Evolutionary conservation across 164 flowering plant genomes (phyloP).

Genomic region (Echeveria elegans): DNA sequence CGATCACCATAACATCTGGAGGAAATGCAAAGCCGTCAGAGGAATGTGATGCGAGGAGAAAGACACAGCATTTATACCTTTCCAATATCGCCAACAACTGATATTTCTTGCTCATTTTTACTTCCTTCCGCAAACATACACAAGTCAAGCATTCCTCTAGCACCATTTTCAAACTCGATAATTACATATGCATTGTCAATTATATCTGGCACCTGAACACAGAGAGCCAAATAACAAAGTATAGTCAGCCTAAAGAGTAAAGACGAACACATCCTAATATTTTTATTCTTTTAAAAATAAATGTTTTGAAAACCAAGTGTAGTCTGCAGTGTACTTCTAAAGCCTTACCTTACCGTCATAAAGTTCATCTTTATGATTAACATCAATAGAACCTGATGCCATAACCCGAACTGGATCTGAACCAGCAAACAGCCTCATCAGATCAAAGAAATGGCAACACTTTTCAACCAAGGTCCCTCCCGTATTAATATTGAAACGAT

Average conservation of each 20-base stretch:
- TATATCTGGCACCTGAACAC: slow-evolving; percentile 79
- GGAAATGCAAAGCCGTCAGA: not conserved
- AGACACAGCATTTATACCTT: slow-evolving; percentile 38
- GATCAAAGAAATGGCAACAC: slow-evolving; percentile 98
- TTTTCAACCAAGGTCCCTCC: slow-evolving; percentile 98
- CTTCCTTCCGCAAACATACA: slow-evolving; percentile 99
- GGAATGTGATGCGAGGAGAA: not conserved
- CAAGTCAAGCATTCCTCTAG: slow-evolving; percentile 86
- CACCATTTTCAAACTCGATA: slow-evolving; percentile 81
- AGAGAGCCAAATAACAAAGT: slow-evolving; percentile 1
- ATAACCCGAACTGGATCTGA: slow-evolving; percentile 86
- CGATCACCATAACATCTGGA: not conserved
- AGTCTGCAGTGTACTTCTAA: not conserved
- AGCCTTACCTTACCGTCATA: slow-evolving; percentile 85
- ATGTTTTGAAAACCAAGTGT: not conserved
- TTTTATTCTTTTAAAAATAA: not conserved
- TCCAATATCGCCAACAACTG: slow-evolving; percentile 81
- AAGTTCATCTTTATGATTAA: slow-evolving; percentile 89
- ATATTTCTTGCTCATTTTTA: slow-evolving; percentile 96
- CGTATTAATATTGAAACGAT: slow-evolving; percentile 76
- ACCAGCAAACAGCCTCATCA: slow-evolving; percentile 82
- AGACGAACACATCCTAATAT: not conserved
- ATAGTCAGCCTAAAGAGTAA: not conserved
- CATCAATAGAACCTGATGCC: slow-evolving; percentile 96
- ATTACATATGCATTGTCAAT: slow-evolving; percentile 94